Percentiles rank a stretch among this genome's conserved stretches.
These are phyloP conservation scores for Geosmithia morbida DNA, from an alignment of 2,329 filamentous ascomycete genomes.

Conservation along the genomic window DNA sequence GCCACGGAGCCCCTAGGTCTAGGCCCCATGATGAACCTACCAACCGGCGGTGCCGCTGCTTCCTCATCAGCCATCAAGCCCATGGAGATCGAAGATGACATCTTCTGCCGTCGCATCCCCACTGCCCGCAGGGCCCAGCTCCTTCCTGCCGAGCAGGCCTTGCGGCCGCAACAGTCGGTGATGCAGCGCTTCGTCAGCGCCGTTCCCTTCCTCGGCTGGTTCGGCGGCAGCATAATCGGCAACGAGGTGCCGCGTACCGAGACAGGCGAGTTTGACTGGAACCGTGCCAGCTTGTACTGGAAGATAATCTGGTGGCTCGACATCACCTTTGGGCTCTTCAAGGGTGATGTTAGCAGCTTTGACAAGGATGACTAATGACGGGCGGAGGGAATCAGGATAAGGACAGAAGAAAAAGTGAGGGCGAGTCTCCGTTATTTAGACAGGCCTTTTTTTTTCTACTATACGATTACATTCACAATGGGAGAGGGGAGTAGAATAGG, in stretches of 20 bases:
- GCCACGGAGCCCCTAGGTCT: constrained; percentile 16
- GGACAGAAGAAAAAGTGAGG: not conserved
- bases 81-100: constrained; percentile 16
- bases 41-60: constrained; percentile 4
- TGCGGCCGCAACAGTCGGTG: constrained; percentile 53
- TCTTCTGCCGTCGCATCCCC: constrained; percentile 49
- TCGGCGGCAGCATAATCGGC: constrained; percentile 60
- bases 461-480: not conserved
- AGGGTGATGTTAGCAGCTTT: constrained; percentile 38
- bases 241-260: constrained; percentile 61
- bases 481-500: too few relatives aligned
- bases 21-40: constrained; percentile 1
- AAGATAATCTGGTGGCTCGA: constrained; percentile 51
- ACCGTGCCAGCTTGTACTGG: constrained; percentile 52
- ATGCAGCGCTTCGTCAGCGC: constrained; percentile 48
- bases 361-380: constrained; percentile 42
- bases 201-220: constrained; percentile 59
- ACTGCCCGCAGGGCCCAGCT: constrained; percentile 50
- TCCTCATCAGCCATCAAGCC: constrained; percentile 9
- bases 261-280: constrained; percentile 65
- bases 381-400: not conserved
- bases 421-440: not conserved
- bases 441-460: too few relatives aligned
- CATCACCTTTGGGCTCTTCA: constrained; percentile 41
- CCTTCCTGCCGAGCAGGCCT: constrained; percentile 54